Base-by-base conservation (phyloP, 2,329 filamentous ascomycete species). In the Beauveria asiatica region DNA sequence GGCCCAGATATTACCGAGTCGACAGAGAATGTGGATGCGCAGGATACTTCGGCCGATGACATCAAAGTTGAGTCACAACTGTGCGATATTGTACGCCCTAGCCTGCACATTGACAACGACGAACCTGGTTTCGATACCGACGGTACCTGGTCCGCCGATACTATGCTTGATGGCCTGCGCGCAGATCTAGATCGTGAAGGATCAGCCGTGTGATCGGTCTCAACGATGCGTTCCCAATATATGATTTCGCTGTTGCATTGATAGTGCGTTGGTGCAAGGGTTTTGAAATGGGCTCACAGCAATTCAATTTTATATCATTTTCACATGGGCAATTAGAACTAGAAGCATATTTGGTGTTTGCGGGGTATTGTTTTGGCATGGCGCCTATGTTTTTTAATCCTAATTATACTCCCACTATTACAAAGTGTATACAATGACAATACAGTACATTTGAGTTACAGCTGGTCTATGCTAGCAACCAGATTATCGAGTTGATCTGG, bases 381-480 rank as follows among this genome's bases (percentile, higher is more conserved):
- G n/a, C 25, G 21, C 13, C 49, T 39, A 39, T 37, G n/a, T 48
- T 37, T 25, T 11, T 44, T 16, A 4, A 51, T 37, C n/a, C 27
- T 54, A 42, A 27, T 21, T 27, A 53, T 33, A 17, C 23, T 23
- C 21, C 21, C n/a, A 25, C 23, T 59, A 50, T 41, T 41, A 53
- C 54, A 46, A 59, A 54, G 57, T 59, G 49, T 59, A 37, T 59
- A 54, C 50, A 54, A 48, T 54, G 57, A 19, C 37, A 61, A 46
- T 61, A 39, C 37, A 33, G 21, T 52, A 60, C 54, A 46, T 17
- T 54, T 16, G 59, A 55, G 45, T 30, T 75, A 86, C 64, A 87
- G 67, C 68, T 87, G 82, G 67, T 87, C 84, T 64, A 86, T 81
- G 64, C 78, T 77, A 19, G 79, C 74, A 56, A 84, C 68, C 33